phyloP scores from a whole-genome alignment of 805 yeast species.

The Wickerhamiella domercqiae region DNA sequence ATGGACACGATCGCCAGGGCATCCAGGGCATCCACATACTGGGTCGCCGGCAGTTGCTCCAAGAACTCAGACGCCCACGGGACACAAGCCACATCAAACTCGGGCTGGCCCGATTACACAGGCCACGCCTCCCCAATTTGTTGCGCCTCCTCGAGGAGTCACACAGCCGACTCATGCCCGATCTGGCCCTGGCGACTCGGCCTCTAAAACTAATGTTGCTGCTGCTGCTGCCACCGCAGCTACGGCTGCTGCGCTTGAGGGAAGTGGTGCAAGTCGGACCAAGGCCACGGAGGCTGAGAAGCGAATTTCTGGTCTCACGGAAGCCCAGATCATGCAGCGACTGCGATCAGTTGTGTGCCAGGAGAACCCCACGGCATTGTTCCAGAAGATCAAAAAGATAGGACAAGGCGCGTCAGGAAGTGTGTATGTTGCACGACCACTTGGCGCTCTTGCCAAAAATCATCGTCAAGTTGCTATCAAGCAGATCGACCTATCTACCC shows the following conservation, averaged over 20 bases:
- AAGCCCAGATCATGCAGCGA: slow-evolving; percentile 70
- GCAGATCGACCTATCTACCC: slow-evolving; percentile 83
- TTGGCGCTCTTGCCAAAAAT: slow-evolving; percentile 19
- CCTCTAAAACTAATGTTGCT: slow-evolving; percentile 4
- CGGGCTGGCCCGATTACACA: neutral
- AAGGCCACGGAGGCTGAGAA: slow-evolving; percentile 46
- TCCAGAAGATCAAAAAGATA: slow-evolving; percentile 47
- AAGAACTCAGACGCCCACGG: no score
- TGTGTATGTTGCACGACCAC: slow-evolving; percentile 71
- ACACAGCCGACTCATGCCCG: neutral
- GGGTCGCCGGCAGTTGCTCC: no score
- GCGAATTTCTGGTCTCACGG: slow-evolving; percentile 54
- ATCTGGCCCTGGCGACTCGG: neutral
- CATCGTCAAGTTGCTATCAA: slow-evolving; percentile 56
- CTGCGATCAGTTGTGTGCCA: slow-evolving; percentile 67
- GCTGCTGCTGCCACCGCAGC: slow-evolving; percentile 31
- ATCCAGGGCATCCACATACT: no score
- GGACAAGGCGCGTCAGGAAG: slow-evolving; percentile 99
- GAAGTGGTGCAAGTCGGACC: slow-evolving; percentile 1
- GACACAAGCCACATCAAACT: neutral
- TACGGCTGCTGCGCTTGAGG: slow-evolving; percentile 20
- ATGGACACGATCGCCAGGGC: no score
- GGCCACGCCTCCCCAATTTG: neutral
- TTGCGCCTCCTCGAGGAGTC: no score
- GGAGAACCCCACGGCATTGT: slow-evolving; percentile 65